These are phyloP conservation scores for Clohesyomyces aquaticus DNA, from an alignment of 495 filamentous ascomycete genomes.

Conservation along the genomic window DNA sequence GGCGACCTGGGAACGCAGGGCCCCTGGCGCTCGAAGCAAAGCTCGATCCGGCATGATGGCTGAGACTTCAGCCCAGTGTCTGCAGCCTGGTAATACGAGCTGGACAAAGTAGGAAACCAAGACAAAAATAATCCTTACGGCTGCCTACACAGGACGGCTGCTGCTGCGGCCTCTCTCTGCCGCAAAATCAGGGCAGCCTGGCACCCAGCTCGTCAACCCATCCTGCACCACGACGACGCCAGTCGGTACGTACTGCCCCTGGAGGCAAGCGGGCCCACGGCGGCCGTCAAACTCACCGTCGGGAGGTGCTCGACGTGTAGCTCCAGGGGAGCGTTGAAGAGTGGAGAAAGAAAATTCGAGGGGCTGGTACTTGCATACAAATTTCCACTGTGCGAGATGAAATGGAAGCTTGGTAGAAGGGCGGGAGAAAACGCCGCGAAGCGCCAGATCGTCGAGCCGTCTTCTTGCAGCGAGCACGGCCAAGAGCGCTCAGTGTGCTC, in stretches of 20 bases:
- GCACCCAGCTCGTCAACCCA: not conserved
- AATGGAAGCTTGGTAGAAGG: slow-evolving; percentile 38
- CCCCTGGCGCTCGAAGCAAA: not conserved
- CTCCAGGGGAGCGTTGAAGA: not conserved
- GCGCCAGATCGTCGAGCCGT: slow-evolving; percentile 16
- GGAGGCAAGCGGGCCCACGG: not conserved
- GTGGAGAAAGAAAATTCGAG: slow-evolving; percentile 18
- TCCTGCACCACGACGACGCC: not conserved
- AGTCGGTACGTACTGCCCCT: not conserved
- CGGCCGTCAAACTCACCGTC: slow-evolving; percentile 20
- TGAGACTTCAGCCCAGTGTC: not conserved
- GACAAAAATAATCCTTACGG: slow-evolving; percentile 35
- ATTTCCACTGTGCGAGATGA: slow-evolving; percentile 3
- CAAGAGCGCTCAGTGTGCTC: slow-evolving; percentile 11
- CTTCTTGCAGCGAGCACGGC: slow-evolving; percentile 10
- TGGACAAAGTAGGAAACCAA: slow-evolving; percentile 19
- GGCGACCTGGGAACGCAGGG: not conserved
- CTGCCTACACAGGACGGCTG: too few species aligned
- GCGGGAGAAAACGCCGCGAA: slow-evolving; percentile 33
- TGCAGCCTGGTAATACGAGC: slow-evolving; percentile 11
- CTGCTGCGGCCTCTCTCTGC: slow-evolving; percentile 25
- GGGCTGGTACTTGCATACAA: slow-evolving; percentile 4
- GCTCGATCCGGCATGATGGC: slow-evolving; percentile 9
- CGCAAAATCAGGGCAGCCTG: slow-evolving; percentile 7
- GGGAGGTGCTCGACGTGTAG: not conserved